Evolutionary conservation across 2,329 filamentous ascomycete species (phyloP).

Genomic region (Aspergillus fischeri): DNA sequence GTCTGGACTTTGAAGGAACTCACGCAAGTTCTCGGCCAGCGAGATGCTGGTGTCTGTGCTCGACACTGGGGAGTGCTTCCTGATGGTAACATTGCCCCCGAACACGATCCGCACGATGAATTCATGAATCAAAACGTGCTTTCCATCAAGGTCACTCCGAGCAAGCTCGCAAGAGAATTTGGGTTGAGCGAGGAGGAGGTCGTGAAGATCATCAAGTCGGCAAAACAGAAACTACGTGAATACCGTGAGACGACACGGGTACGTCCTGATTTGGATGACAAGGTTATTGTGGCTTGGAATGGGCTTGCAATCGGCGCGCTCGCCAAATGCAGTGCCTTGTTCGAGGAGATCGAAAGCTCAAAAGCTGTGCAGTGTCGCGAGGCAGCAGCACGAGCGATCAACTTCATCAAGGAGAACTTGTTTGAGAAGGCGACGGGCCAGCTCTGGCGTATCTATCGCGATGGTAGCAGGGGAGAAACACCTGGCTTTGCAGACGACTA

Average conservation of each 20-base stretch:
- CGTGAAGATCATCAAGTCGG: constrained; percentile 61
- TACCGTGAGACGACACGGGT: constrained; percentile 72
- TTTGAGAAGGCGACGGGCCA: constrained; percentile 62
- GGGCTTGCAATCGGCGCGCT: constrained; percentile 81
- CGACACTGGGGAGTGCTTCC: constrained; percentile 79
- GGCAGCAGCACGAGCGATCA: constrained; percentile 64
- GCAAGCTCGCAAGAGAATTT: constrained; percentile 70
- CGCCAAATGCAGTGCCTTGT: constrained; percentile 66
- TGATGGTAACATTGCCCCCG: constrained; percentile 78
- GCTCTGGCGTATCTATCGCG: constrained; percentile 71
- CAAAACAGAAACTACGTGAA: constrained; percentile 63
- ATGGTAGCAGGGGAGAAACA: constrained; percentile 58
- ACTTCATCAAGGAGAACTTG: constrained; percentile 68
- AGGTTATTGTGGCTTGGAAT: constrained; percentile 84
- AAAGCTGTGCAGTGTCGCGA: constrained; percentile 59
- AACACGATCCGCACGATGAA: constrained; percentile 86
- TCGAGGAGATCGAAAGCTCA: constrained; percentile 58
- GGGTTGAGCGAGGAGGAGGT: constrained; percentile 67
- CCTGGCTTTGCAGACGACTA: constrained; percentile 90
- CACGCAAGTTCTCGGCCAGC: constrained; percentile 65
- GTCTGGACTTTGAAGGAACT: constrained; percentile 90
- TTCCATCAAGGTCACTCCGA: constrained; percentile 62
- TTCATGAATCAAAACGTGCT: constrained; percentile 93
- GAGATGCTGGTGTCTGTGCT: constrained; percentile 69
- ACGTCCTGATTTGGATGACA: constrained; percentile 76